A percentile compares a stretch with the other conserved stretches of the same genome.
These are phyloP conservation scores for Penicillium antarcticum DNA, from an alignment of 495 filamentous ascomycete genomes.

Conservation along the genomic window DNA sequence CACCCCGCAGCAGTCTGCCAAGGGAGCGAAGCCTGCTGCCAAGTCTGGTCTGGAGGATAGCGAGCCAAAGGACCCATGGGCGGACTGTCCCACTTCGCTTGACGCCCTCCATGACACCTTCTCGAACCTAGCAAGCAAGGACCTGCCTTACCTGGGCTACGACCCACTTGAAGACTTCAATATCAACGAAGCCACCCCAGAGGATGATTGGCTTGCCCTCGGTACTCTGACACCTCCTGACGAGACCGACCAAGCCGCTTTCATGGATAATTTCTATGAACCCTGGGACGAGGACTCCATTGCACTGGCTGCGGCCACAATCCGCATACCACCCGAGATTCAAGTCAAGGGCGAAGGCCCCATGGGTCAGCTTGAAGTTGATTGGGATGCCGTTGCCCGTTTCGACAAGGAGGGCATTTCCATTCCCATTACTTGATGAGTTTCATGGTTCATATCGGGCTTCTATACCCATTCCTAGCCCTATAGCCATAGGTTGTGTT, in stretches of 20 bases:
- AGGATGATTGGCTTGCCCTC: constrained; percentile 33
- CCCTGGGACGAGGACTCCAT: constrained; percentile 19
- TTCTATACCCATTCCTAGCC: constrained; percentile 11
- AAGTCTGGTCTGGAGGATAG: constrained; percentile 14
- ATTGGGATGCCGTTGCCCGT: constrained; percentile 7
- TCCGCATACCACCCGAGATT: constrained; percentile 15
- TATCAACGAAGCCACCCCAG: constrained; percentile 42
- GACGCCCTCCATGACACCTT: constrained; percentile 44
- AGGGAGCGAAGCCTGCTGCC: constrained; percentile 28
- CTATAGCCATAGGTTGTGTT: constrained; percentile 3
- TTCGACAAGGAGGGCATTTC: not conserved
- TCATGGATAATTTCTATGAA: constrained; percentile 11
- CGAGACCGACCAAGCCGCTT: constrained; percentile 9
- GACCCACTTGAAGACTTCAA: constrained; percentile 41
- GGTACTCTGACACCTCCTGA: constrained; percentile 34
- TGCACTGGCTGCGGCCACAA: constrained; percentile 9
- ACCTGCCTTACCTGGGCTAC: constrained; percentile 23
- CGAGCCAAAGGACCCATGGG: constrained; percentile 37
- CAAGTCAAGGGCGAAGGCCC: constrained; percentile 3
- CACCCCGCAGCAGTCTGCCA: constrained; percentile 33
- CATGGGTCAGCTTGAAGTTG: constrained; percentile 1
- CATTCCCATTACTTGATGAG: not conserved
- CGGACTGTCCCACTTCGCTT: constrained; percentile 38
- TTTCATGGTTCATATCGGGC: not conserved
- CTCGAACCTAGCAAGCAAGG: constrained; percentile 26